A percentile compares a stretch with the other conserved stretches of the same genome.
Evolutionary conservation across 2,329 filamentous ascomycete species (phyloP).

Genomic region (Hymenoscyphus salicellus): DNA sequence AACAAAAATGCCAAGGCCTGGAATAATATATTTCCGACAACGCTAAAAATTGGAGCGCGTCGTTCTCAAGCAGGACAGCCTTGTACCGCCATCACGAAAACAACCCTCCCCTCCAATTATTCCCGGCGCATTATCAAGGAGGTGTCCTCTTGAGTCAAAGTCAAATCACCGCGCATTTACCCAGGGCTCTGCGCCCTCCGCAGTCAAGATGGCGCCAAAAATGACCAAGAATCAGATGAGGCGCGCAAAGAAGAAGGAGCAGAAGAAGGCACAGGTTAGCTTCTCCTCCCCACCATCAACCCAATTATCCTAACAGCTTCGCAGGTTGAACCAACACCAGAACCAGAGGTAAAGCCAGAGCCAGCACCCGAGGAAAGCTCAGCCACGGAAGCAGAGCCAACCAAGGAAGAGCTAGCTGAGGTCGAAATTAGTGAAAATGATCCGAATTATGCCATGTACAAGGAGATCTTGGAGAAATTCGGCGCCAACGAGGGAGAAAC

Average conservation of each 20-base stretch:
- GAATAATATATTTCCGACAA: too few relatives aligned
- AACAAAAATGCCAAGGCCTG: too few relatives aligned
- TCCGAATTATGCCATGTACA: conserved; percentile 79
- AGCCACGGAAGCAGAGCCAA: conserved; percentile 1
- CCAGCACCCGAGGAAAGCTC: conserved; percentile 24
- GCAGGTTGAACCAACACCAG: conserved; percentile 37
- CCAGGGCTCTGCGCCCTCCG: conserved; percentile 21
- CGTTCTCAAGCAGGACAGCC: neutral
- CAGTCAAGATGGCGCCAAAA: conserved; percentile 62
- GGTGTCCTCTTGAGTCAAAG: neutral
- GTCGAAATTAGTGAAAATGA: conserved; percentile 62
- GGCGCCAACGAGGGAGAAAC: conserved; percentile 61
- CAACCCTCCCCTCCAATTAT: neutral
- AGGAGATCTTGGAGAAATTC: conserved; percentile 78
- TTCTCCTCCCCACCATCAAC: neutral
- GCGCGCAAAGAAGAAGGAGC: conserved; percentile 90
- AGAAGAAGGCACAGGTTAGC: conserved; percentile 65
- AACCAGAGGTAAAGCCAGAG: conserved; percentile 27
- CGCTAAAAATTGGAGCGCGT: too few relatives aligned
- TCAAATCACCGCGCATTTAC: neutral
- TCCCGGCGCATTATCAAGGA: neutral
- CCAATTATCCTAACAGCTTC: conserved; percentile 1
- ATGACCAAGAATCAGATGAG: conserved; percentile 92
- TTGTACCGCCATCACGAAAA: neutral
- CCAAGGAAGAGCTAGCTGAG: conserved; percentile 40